Conservation (phyloP, 148 eudicot genomes). For the Chenopodium formosanum region DNA sequence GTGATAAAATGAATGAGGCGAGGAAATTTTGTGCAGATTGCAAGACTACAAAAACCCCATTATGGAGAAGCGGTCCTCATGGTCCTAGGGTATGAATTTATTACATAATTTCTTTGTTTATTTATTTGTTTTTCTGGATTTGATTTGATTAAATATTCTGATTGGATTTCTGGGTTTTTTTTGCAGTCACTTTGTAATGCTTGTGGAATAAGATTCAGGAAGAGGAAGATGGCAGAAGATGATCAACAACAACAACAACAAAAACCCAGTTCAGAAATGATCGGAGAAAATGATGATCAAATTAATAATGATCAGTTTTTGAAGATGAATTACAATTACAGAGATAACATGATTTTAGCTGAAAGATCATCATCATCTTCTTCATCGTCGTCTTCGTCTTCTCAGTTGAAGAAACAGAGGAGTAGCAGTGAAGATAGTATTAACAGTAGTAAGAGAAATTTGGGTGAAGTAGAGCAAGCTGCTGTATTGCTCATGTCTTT, state of each 20-base stretch:
- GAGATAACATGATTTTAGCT: slow-evolving; percentile 20
- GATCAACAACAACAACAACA: slow-evolving; percentile 15
- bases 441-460: slow-evolving; percentile 18
- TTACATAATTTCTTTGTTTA: background rate
- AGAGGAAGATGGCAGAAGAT: slow-evolving; percentile 36
- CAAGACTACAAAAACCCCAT: slow-evolving; percentile 45
- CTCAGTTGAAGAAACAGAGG: slow-evolving; percentile 32
- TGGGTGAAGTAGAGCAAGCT: slow-evolving; percentile 56
- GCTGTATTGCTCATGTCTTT: slow-evolving; percentile 53
- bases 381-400: background rate
- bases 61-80: slow-evolving; percentile 69
- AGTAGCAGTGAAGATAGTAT: slow-evolving; percentile 9
- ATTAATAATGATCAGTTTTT: slow-evolving; percentile 10
- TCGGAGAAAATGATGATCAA: background rate
- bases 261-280: slow-evolving; percentile 5
- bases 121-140: background rate
- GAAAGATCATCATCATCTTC: slow-evolving; percentile 27
- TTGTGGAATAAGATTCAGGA: slow-evolving; percentile 60
- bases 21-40: slow-evolving; percentile 41
- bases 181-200: slow-evolving; percentile 73
- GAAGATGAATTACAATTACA: slow-evolving; percentile 28
- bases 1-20: slow-evolving; percentile 21
- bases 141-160: background rate
- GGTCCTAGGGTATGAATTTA: slow-evolving; percentile 54
- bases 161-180: background rate